Evolutionary conservation across 2,329 filamentous ascomycete genomes (phyloP).

Genomic region (Colletotrichum sublineola): DNA sequence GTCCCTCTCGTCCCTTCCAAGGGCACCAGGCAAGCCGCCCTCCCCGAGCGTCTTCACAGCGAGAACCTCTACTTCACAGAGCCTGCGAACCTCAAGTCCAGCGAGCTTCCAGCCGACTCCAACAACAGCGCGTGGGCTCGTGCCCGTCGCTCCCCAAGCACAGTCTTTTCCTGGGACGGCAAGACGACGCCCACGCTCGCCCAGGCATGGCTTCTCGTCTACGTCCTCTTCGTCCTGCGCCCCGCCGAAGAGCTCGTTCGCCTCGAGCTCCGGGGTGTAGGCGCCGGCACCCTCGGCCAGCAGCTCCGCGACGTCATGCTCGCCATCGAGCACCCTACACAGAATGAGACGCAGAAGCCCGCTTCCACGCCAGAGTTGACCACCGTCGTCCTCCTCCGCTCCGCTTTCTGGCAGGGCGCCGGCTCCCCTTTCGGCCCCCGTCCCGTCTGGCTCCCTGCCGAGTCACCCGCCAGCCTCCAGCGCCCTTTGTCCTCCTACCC

Average conservation of each 20-base stretch:
- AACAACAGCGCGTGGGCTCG: constrained; percentile 70
- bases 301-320: constrained; percentile 63
- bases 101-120: constrained; percentile 61
- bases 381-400: constrained; percentile 60
- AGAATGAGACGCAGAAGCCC: constrained; percentile 49
- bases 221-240: constrained; percentile 65
- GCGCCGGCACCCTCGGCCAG: constrained; percentile 51
- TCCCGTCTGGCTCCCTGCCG: constrained; percentile 70
- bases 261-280: constrained; percentile 58
- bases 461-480: constrained; percentile 53
- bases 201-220: constrained; percentile 67
- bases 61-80: constrained; percentile 59
- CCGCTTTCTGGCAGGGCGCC: constrained; percentile 78
- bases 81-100: constrained; percentile 62
- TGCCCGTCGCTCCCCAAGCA: constrained; percentile 65
- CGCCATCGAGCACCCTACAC: constrained; percentile 62
- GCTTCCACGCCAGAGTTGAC: constrained; percentile 48
- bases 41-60: constrained; percentile 52
- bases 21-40: constrained; percentile 47
- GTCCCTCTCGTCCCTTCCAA: constrained; percentile 47
- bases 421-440: constrained; percentile 76
- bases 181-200: constrained; percentile 58
- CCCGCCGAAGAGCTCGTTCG: constrained; percentile 63
- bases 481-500: constrained; percentile 61
- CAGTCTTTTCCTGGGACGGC: constrained; percentile 59